Percentiles rank a stretch among this genome's conserved stretches.
Conservation (phyloP, 805 yeast genomes). For the Wickerhamomyces subpelliculosus region DNA sequence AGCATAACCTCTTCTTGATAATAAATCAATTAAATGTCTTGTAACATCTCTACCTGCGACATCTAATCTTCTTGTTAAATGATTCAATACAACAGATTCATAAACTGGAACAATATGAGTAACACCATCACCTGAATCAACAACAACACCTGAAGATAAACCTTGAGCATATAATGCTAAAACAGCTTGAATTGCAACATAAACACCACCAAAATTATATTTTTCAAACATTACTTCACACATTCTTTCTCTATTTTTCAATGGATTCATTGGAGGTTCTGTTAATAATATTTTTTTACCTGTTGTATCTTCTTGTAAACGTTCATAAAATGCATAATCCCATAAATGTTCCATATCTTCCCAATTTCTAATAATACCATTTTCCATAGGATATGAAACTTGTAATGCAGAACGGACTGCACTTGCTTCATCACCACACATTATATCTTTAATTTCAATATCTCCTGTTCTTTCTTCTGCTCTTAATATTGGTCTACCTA, state of each 20-base stretch:
- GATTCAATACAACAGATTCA: conserved; percentile 94
- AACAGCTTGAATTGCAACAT: conserved; percentile 97
- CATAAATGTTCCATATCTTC: conserved; percentile 97
- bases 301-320: conserved; percentile 73
- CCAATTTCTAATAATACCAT: conserved; percentile 96
- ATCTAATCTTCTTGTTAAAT: conserved; percentile 84
- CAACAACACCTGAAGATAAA: conserved; percentile 93
- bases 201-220: conserved; percentile 85
- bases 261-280: conserved; percentile 97
- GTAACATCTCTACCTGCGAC: conserved; percentile 99
- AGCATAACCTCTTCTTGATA: conserved; percentile 94
- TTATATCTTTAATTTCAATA: conserved; percentile 84
- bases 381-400: conserved; percentile 97
- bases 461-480: conserved; percentile 86
- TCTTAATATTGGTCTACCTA: conserved; percentile 93
- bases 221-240: conserved; percentile 89
- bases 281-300: conserved; percentile 83
- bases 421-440: conserved; percentile 96
- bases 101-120: conserved; percentile 98
- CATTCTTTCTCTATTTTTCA: conserved; percentile 84
- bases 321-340: conserved; percentile 95
- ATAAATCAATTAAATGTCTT: conserved; percentile 83
- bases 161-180: conserved; percentile 97
- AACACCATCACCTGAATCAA: conserved; percentile 98
- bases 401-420: conserved; percentile 85